A percentile compares a stretch with the other conserved stretches of the same genome.
phyloP scores from a whole-genome alignment of 2,329 filamentous ascomycete genomes.

The Pseudonectria buxi region DNA sequence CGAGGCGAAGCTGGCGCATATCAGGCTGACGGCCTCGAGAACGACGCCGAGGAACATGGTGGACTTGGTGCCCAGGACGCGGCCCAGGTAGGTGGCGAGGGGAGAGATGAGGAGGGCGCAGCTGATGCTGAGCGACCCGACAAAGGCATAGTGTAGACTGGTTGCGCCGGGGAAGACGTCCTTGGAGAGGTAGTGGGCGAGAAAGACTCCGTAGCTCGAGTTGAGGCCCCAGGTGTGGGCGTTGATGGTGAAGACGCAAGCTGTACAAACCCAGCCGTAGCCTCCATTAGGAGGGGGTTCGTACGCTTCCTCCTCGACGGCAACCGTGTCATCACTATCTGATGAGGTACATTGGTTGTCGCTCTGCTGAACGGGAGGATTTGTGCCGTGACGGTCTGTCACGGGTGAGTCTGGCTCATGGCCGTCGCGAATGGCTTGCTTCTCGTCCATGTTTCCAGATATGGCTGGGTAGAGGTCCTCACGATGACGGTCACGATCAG shows the following conservation, averaged over 20 bases:
- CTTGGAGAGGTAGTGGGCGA: constrained; percentile 50
- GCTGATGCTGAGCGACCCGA: constrained; percentile 44
- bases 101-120: constrained; percentile 61
- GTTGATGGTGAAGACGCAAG: constrained; percentile 45
- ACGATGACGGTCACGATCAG: no score
- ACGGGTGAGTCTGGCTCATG: constrained; percentile 14
- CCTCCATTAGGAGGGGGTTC: constrained; percentile 50
- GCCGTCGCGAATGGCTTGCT: constrained; percentile 1
- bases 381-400: constrained; percentile 15
- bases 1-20: constrained; percentile 62
- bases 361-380: constrained; percentile 8
- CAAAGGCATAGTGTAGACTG: constrained; percentile 64
- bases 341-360: constrained; percentile 4
- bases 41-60: constrained; percentile 59
- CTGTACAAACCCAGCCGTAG: constrained; percentile 43
- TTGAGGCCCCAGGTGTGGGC: constrained; percentile 72
- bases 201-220: constrained; percentile 42
- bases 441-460: constrained; percentile 4
- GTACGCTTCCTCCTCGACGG: constrained; percentile 10
- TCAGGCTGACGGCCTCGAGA: constrained; percentile 57
- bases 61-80: constrained; percentile 54
- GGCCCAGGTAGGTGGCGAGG: constrained; percentile 54
- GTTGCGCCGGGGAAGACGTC: constrained; percentile 57
- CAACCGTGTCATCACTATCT: constrained; percentile 8
- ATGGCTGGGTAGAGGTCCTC: no score